A percentile compares a stretch with the other conserved stretches of the same genome.
Conservation (phyloP, 2,329 filamentous ascomycete species). For the Stenocarpella maydis region DNA sequence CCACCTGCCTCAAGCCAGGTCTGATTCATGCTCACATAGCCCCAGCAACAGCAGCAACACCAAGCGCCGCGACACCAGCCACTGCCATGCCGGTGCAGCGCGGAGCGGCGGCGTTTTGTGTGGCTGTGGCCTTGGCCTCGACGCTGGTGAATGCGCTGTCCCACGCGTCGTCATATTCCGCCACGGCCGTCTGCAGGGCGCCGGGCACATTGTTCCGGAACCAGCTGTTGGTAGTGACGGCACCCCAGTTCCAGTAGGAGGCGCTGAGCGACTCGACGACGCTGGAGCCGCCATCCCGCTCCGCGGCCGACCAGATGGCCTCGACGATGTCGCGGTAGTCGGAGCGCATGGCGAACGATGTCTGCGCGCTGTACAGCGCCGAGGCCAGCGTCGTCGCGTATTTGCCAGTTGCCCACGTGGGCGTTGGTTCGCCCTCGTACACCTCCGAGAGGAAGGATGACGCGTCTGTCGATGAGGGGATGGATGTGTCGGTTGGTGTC, state of each 20-base stretch:
- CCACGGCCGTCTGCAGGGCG: conserved; percentile 32
- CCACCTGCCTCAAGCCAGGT: not conserved
- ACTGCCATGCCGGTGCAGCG: conserved; percentile 31
- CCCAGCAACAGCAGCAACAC: conserved; percentile 32
- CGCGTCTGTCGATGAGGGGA: conserved; percentile 29
- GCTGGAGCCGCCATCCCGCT: conserved; percentile 27
- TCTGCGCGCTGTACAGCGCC: conserved; percentile 37
- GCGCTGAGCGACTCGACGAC: conserved; percentile 32
- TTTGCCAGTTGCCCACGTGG: conserved; percentile 37
- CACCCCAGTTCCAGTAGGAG: conserved; percentile 35
- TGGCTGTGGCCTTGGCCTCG: conserved; percentile 31
- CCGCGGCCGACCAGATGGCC: conserved; percentile 36
- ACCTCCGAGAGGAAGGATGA: conserved; percentile 9
- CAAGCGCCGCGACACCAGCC: conserved; percentile 26
- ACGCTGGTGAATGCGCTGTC: conserved; percentile 34
- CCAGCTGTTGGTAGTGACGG: conserved; percentile 36
- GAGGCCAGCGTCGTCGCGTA: conserved; percentile 36
- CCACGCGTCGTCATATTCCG: conserved; percentile 33
- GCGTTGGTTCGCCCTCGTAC: conserved; percentile 27
- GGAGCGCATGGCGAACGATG: conserved; percentile 35
- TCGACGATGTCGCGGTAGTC: conserved; percentile 37
- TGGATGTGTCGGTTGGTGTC: conserved; percentile 14
- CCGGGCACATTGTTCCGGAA: conserved; percentile 33
- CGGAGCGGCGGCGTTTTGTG: conserved; percentile 24
- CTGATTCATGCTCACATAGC: not conserved